These are phyloP conservation scores for Hypholoma fasciculare DNA, from an alignment of 768 basidiomycete species.

Conservation along the genomic window DNA sequence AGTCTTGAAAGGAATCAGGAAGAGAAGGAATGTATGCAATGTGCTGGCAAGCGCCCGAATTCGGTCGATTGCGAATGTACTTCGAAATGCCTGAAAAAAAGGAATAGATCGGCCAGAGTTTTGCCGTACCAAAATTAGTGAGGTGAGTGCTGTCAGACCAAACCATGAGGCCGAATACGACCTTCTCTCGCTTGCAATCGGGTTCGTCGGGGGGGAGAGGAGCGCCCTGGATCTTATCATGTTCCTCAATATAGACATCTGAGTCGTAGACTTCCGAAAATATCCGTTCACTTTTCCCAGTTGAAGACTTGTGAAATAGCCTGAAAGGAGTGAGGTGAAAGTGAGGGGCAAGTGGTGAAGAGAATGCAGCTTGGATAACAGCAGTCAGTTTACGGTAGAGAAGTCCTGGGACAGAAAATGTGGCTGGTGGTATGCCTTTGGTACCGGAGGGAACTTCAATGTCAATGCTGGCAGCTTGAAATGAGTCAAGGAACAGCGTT, in stretches of 20 bases:
- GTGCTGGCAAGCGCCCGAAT: conserved; percentile 34
- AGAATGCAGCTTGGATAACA: conserved; percentile 21
- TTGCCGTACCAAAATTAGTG: conserved; percentile 31
- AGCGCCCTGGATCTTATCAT: conserved; percentile 18
- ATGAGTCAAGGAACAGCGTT: conserved; percentile 9
- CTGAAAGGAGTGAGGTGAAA: conserved; percentile 28
- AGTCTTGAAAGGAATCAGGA: conserved; percentile 24
- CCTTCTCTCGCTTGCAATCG: conserved; percentile 17
- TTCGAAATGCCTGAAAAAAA: conserved; percentile 42
- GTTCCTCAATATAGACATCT: conserved; percentile 25
- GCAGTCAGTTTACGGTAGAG: conserved; percentile 19
- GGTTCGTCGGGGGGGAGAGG: conserved; percentile 3
- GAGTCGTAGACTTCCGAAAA: conserved; percentile 27
- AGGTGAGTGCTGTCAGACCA: conserved; percentile 24
- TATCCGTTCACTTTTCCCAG: conserved; percentile 7
- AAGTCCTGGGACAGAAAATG: conserved; percentile 25
- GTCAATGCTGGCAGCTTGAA: conserved; percentile 9
- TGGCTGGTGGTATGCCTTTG: conserved; percentile 10
- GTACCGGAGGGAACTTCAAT: conserved; percentile 27
- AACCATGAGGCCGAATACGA: conserved; percentile 26
- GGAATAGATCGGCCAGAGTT: conserved; percentile 39
- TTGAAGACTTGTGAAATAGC: conserved; percentile 10
- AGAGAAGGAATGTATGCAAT: conserved; percentile 42
- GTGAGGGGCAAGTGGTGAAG: conserved; percentile 5
- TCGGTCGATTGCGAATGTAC: conserved; percentile 30